Percentiles rank a stretch among this genome's conserved stretches.
phyloP scores from a whole-genome alignment of 2,329 filamentous ascomycete genomes.

The Incumbomyces lentus region DNA sequence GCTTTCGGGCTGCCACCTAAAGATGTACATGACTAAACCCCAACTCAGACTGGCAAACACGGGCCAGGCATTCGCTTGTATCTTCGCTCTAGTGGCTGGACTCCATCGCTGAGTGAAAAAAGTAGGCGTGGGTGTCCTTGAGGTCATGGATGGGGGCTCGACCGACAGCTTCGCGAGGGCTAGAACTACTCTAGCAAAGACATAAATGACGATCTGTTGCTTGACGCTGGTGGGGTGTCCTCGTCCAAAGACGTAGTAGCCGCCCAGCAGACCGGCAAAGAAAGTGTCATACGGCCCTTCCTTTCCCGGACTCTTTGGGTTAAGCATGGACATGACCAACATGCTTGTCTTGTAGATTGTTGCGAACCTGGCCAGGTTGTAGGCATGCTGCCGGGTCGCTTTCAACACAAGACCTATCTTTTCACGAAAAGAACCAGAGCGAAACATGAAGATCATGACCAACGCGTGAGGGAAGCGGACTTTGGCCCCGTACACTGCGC shows the following conservation, averaged over 20 bases:
- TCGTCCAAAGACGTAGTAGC: conserved; percentile 86
- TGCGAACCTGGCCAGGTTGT: conserved; percentile 84
- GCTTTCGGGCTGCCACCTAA: conserved; percentile 81
- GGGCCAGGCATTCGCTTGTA: conserved; percentile 73
- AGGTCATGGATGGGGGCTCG: conserved; percentile 41
- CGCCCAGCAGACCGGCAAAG: conserved; percentile 74
- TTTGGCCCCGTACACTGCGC: conserved; percentile 91
- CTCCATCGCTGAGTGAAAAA: conserved; percentile 23
- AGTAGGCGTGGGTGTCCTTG: conserved; percentile 17
- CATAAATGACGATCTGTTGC: conserved; percentile 82
- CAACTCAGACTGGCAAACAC: conserved; percentile 84
- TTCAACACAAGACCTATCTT: conserved; percentile 69
- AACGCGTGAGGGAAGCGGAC: conserved; percentile 96
- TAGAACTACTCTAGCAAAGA: conserved; percentile 83
- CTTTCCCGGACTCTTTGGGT: conserved; percentile 36
- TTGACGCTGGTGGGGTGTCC: conserved; percentile 47
- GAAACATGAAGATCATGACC: conserved; percentile 97
- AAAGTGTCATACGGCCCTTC: conserved; percentile 72
- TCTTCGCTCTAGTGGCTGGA: conserved; percentile 27
- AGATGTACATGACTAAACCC: conserved; percentile 92
- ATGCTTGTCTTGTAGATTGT: conserved; percentile 79
- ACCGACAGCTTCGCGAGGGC: conserved; percentile 75
- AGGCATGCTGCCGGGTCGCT: conserved; percentile 81
- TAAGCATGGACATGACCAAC: conserved; percentile 57
- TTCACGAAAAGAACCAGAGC: conserved; percentile 77